phyloP scores from a whole-genome alignment of 1,284 basidiomycete genomes.

The Apiotrichum montevideense region DNA sequence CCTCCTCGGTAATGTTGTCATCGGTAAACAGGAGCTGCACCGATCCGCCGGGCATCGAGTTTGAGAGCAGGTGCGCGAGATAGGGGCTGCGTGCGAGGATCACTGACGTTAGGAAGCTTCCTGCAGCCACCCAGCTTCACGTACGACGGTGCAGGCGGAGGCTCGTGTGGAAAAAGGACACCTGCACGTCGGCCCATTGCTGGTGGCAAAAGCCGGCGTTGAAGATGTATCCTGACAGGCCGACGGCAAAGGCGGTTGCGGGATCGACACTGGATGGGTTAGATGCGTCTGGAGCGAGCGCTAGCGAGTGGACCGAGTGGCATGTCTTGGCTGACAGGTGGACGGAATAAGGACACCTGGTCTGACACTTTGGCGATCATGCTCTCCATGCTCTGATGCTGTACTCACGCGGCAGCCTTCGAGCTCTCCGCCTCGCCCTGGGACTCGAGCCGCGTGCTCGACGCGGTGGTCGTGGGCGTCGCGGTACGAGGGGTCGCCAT shows the following conservation, averaged over 20 bases:
- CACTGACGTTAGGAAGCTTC: conserved; percentile 50
- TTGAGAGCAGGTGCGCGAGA: conserved; percentile 69
- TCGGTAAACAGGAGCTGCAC: conserved; percentile 69
- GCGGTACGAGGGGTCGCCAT: conserved; percentile 6
- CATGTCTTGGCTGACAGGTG: too few relatives aligned
- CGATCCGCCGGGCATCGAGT: conserved; percentile 56
- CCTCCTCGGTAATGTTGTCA: conserved; percentile 73
- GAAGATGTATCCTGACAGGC: conserved; percentile 25
- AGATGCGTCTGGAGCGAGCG: too few relatives aligned
- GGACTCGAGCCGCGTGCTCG: background rate
- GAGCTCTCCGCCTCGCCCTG: conserved; percentile 25
- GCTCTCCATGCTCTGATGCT: too few relatives aligned
- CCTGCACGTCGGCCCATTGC: conserved; percentile 38
- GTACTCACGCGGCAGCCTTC: conserved; percentile 6
- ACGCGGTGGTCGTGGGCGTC: conserved; percentile 9
- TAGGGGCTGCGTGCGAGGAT: conserved; percentile 78
- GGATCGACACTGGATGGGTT: background rate
- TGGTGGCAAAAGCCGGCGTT: conserved; percentile 35
- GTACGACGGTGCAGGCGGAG: conserved; percentile 41
- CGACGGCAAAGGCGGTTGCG: conserved; percentile 7
- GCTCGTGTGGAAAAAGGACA: conserved; percentile 32
- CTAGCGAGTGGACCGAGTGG: too few relatives aligned
- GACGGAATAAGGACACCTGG: too few relatives aligned
- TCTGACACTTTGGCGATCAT: too few relatives aligned
- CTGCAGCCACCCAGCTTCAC: conserved; percentile 6